Conservation (phyloP, 441 rosid species). For the Macaranga tanarius region DNA sequence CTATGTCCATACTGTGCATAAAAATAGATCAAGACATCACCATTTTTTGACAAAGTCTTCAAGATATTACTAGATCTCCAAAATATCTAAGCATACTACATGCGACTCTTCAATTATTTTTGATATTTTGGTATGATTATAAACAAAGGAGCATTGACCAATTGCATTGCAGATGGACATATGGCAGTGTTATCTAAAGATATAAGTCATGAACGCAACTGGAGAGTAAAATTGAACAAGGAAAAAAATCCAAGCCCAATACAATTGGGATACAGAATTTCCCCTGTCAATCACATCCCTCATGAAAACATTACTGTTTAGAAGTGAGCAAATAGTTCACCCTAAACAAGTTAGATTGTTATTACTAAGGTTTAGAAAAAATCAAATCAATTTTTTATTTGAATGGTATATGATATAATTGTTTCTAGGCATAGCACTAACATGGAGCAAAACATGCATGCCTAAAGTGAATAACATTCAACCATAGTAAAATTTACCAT, state of each 20-base stretch:
- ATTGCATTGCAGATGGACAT: neutral
- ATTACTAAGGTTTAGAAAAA: neutral
- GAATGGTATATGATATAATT: neutral
- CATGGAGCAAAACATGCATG: neutral
- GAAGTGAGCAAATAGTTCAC: neutral
- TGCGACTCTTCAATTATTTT: neutral
- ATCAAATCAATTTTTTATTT: neutral
- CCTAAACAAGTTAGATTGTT: neutral
- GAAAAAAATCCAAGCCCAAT: neutral
- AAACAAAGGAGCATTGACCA: neutral
- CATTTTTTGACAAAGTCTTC: slow-evolving; percentile 3
- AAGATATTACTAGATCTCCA: neutral
- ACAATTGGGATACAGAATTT: neutral
- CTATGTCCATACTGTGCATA: neutral
- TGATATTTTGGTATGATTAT: neutral
- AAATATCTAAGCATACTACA: neutral
- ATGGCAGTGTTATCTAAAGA: neutral
- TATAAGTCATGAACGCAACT: neutral
- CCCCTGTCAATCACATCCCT: neutral
- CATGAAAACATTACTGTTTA: neutral
- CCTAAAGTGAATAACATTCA: slow-evolving; percentile 17
- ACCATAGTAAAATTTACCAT: slow-evolving; percentile 38
- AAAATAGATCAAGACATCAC: neutral
- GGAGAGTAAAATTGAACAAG: neutral
- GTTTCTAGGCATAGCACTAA: neutral